Evolutionary conservation across 1,284 basidiomycete species (phyloP), one percentile per base, ranked within the genome.

Genomic region (Fomitiporia mediterranea): DNA sequence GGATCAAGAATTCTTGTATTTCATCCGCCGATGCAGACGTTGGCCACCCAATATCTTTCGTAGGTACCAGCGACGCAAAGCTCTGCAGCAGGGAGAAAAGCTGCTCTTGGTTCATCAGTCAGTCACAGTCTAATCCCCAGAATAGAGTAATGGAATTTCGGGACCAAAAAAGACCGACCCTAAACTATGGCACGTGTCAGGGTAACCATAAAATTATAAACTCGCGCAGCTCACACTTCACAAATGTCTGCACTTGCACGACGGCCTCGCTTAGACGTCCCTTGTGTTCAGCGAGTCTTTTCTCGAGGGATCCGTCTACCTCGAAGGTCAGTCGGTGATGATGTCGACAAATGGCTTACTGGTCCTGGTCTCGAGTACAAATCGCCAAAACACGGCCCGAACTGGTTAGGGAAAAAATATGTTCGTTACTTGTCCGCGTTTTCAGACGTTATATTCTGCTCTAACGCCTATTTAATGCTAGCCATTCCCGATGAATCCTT

Each of bases 401-500:
- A 60, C 27, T 60, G 58, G 58, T 37, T 60, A 27, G 55, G 58
- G 23, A 49, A 43, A 42, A 46, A 46, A 34, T 27, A 23, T 28
- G 51, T 60, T 47, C 15, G 58, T 53, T 35, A 6, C 32, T 38
- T 32, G 11, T 37, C 37, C 15, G 23, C 17, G n/a, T 39, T 57
- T 34, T n/a, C 32, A 35, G 30, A 8, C 49, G 32, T 28, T 50
- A 53, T 56, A 51, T 66, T 55, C 47, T 57, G 40, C 59, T 51
- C 59, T 51, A 23, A 60, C 38, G 17, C 15, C 51, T 30, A 25
- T 39, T 19, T 37, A 39, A 37, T 55, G 5, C n/a, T 42, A 87
- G 85, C 90, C 91, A 0, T 94, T 92, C 68, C 89, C 90, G 13
- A 73, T 89, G 69, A 94, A 94, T 65, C 80, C 80, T 6, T 82